Percentiles rank a stretch among this genome's conserved stretches.
phyloP scores from a whole-genome alignment of 768 basidiomycete species.

The Chiua virens region DNA sequence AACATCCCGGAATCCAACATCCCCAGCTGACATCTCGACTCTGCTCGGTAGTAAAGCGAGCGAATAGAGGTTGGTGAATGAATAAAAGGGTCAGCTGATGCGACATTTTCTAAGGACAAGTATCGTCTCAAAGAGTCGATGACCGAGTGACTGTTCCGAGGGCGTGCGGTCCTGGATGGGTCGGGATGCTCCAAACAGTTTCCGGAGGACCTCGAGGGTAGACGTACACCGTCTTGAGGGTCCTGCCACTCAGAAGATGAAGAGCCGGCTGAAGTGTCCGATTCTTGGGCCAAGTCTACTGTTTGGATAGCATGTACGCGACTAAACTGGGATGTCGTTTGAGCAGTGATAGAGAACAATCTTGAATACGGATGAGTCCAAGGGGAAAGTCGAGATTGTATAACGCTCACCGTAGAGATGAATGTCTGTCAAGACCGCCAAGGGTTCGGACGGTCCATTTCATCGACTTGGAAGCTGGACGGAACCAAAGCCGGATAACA shows the following conservation, averaged over 20 bases:
- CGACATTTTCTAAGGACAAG: slow-evolving; percentile 14
- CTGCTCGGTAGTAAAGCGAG: slow-evolving; percentile 39
- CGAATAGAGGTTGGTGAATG: slow-evolving; percentile 35
- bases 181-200: neutral
- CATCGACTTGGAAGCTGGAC: slow-evolving; percentile 25
- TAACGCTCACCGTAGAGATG: slow-evolving; percentile 25
- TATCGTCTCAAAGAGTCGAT: slow-evolving; percentile 14
- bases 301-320: neutral
- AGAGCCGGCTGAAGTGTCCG: neutral
- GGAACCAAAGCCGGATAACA: neutral
- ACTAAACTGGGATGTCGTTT: neutral
- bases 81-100: slow-evolving; percentile 9
- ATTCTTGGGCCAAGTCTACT: neutral
- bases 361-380: slow-evolving; percentile 2
- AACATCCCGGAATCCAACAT: slow-evolving; percentile 38
- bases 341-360: slow-evolving; percentile 1
- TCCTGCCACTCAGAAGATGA: neutral
- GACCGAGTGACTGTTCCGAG: slow-evolving; percentile 1
- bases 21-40: slow-evolving; percentile 34
- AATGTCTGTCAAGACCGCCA: slow-evolving; percentile 35
- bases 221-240: neutral
- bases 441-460: slow-evolving; percentile 61
- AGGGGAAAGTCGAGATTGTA: neutral
- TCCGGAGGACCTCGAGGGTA: neutral
- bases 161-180: neutral